phyloP scores from a whole-genome alignment of 2,329 filamentous ascomycete genomes.

The Phaeoacremonium minimum region DNA sequence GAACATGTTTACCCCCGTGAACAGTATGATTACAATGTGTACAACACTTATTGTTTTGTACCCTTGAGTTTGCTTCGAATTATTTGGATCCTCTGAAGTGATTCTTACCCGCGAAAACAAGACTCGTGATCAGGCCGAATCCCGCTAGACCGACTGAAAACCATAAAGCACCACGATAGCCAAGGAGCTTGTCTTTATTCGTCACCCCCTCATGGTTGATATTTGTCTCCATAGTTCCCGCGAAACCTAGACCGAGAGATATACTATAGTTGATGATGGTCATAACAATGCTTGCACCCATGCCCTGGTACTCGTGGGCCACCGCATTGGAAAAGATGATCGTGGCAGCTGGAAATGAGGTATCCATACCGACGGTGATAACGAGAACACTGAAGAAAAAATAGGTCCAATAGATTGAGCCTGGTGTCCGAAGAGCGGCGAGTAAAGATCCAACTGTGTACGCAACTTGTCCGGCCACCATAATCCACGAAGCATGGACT shows the following conservation, averaged over 20 bases:
- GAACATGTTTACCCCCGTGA: too few relatives aligned
- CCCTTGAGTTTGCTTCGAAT: too few relatives aligned
- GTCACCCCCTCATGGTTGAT: constrained; percentile 20
- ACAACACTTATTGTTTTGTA: too few relatives aligned
- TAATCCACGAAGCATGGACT: constrained; percentile 17
- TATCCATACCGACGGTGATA: constrained; percentile 48
- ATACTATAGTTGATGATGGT: constrained; percentile 55
- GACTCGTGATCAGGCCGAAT: constrained; percentile 8
- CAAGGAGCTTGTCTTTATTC: constrained; percentile 6
- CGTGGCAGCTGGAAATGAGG: constrained; percentile 48
- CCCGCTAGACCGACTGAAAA: constrained; percentile 11
- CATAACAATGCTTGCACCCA: constrained; percentile 38
- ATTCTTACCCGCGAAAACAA: constrained; percentile 10
- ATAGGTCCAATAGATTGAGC: constrained; percentile 49
- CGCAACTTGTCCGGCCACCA: constrained; percentile 13
- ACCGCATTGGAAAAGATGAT: constrained; percentile 39
- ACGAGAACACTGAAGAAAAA: constrained; percentile 42
- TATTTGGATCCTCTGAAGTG: too few relatives aligned
- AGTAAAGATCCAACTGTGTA: constrained; percentile 16
- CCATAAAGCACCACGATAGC: constrained; percentile 12
- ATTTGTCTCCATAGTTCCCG: constrained; percentile 45
- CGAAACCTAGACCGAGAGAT: constrained; percentile 47
- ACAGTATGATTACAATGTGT: too few relatives aligned
- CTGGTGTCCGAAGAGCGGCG: constrained; percentile 26
- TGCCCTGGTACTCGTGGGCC: constrained; percentile 17